These are phyloP conservation scores for Globisporangium sylvaticum DNA, from an alignment of 352 stramenopile genomes.

Conservation along the genomic window DNA sequence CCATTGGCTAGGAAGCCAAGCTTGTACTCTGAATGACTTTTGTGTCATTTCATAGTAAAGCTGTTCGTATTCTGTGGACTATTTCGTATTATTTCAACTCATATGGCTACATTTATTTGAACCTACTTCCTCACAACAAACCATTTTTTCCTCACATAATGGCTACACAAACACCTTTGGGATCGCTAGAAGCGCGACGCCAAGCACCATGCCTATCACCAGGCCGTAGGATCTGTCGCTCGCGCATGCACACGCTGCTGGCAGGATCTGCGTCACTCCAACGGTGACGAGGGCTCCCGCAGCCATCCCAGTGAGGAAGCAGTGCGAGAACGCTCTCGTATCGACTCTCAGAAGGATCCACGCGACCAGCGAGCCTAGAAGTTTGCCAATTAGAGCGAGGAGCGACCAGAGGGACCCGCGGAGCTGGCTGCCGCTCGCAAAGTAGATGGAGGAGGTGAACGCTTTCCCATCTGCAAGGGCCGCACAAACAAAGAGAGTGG, in stretches of 20 bases:
- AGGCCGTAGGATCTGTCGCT: neutral
- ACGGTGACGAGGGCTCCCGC: neutral
- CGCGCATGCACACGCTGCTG: neutral
- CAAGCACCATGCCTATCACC: neutral
- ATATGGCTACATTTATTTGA: neutral
- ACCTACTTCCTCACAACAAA: neutral
- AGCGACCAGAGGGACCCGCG: neutral
- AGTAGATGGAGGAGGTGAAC: conserved; percentile 1
- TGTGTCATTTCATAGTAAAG: neutral
- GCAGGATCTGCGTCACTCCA: neutral
- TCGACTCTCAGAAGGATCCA: neutral
- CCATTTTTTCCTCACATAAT: neutral
- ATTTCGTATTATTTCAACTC: neutral
- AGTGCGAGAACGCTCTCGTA: neutral
- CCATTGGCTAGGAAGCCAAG: neutral
- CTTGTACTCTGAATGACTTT: neutral
- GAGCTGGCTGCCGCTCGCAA: neutral
- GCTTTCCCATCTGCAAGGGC: neutral
- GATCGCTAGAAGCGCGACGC: neutral
- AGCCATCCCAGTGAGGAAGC: conserved; percentile 2
- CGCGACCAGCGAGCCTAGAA: neutral
- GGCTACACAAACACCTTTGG: neutral
- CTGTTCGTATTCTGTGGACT: neutral
- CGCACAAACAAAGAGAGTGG: neutral
- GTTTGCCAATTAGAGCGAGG: neutral